phyloP scores from a whole-genome alignment of 192 early-diverging fungal species.

The Backusella tarrabulga region DNA sequence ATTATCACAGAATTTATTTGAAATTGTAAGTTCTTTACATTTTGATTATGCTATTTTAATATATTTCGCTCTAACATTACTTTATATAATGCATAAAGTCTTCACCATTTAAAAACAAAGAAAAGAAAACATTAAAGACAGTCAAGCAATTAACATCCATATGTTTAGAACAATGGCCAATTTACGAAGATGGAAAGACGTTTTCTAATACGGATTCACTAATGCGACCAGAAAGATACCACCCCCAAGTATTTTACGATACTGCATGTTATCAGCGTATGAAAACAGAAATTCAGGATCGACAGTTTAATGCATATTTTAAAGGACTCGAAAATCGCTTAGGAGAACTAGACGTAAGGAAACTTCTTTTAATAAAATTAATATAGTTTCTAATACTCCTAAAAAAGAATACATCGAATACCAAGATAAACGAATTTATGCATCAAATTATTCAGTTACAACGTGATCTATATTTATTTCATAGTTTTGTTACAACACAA shows the following conservation, averaged over 20 bases:
- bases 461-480: conserved; percentile 2
- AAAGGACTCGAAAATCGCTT: background rate
- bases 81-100: background rate
- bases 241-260: background rate
- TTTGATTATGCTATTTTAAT: background rate
- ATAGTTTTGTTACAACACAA: background rate
- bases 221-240: background rate
- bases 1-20: background rate
- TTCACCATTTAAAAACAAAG: conserved; percentile 8
- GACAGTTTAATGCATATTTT: conserved; percentile 1
- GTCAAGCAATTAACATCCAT: background rate
- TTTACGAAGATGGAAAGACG: background rate
- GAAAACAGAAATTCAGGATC: conserved; percentile 11
- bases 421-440: background rate
- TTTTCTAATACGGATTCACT: background rate
- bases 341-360: background rate
- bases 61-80: background rate
- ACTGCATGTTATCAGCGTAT: background rate
- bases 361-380: background rate
- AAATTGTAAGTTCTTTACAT: background rate
- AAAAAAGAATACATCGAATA: background rate
- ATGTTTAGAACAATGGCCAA: background rate
- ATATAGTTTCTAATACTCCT: background rate
- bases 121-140: background rate
- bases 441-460: background rate